phyloP scores from a whole-genome alignment of 805 yeast species.

The Wickerhamomyces chaumierensis region DNA sequence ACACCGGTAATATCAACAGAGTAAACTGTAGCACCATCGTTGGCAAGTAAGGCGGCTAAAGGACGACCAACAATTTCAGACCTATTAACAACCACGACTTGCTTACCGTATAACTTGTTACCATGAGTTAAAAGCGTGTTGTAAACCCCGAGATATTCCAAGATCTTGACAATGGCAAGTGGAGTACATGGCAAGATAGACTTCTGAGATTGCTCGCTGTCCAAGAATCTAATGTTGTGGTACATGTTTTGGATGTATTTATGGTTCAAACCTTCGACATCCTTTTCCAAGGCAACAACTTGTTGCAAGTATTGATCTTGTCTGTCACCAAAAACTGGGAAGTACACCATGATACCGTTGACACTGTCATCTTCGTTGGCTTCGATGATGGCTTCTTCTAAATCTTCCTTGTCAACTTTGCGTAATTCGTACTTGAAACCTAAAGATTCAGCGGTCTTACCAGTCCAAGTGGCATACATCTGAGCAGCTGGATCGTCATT shows the following conservation, averaged over 20 bases:
- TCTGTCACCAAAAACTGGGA: constrained; percentile 91
- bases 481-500: constrained; percentile 91
- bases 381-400: constrained; percentile 71
- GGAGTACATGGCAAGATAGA: constrained; percentile 96
- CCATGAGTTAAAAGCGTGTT: constrained; percentile 77
- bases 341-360: constrained; percentile 92
- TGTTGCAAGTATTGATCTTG: constrained; percentile 96
- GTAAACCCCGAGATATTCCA: constrained; percentile 84
- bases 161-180: constrained; percentile 82
- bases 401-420: constrained; percentile 61
- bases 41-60: constrained; percentile 87
- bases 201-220: constrained; percentile 53
- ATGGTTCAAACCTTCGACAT: constrained; percentile 92
- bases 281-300: constrained; percentile 82
- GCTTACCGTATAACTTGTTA: constrained; percentile 86
- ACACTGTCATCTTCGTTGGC: constrained; percentile 72
- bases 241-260: constrained; percentile 88
- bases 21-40: constrained; percentile 94
- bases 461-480: constrained; percentile 95
- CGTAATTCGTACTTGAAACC: constrained; percentile 81
- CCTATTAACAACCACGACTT: constrained; percentile 81
- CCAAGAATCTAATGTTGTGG: constrained; percentile 82
- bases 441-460: constrained; percentile 73
- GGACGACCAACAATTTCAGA: constrained; percentile 98
- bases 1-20: constrained; percentile 82